A percentile compares a stretch with the other conserved stretches of the same genome.
Conservation (phyloP, 768 basidiomycete genomes). For the Steccherinum ochraceum region DNA sequence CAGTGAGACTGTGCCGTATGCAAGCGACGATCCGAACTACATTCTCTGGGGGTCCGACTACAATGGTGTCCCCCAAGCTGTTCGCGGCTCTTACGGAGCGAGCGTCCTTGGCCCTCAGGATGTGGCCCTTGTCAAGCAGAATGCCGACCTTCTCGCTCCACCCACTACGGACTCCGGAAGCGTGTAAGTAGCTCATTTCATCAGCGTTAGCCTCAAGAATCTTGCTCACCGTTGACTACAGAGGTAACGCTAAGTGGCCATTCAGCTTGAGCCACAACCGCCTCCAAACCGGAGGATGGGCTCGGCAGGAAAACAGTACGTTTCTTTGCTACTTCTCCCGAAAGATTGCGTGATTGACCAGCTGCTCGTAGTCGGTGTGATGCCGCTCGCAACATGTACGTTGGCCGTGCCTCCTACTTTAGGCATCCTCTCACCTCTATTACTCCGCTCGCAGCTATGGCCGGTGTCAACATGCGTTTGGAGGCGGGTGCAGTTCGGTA, state of each 20-base stretch:
- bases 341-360: background rate
- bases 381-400: slow-evolving; percentile 33
- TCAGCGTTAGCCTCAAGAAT: background rate
- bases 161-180: slow-evolving; percentile 56
- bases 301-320: slow-evolving; percentile 53
- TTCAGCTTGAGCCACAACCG: slow-evolving; percentile 57
- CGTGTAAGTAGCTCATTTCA: slow-evolving; percentile 29
- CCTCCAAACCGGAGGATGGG: slow-evolving; percentile 59
- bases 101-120: slow-evolving; percentile 54
- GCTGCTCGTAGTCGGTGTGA: slow-evolving; percentile 24
- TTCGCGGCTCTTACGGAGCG: slow-evolving; percentile 39
- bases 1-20: slow-evolving; percentile 16
- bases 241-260: slow-evolving; percentile 55
- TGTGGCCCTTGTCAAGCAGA: slow-evolving; percentile 45
- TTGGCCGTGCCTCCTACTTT: background rate
- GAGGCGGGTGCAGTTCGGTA: slow-evolving; percentile 29
- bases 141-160: slow-evolving; percentile 51
- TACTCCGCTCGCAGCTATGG: slow-evolving; percentile 20
- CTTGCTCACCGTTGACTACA: slow-evolving; percentile 7
- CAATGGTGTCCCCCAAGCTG: slow-evolving; percentile 30
- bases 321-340: background rate
- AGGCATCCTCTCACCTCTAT: background rate
- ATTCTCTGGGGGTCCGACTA: slow-evolving; percentile 13
- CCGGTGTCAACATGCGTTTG: slow-evolving; percentile 29
- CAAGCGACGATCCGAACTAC: slow-evolving; percentile 23